Evolutionary conservation across 2,329 filamentous ascomycete genomes (phyloP), one percentile per base, ranked within the genome.

Genomic region (Epichloe coenophiala): DNA sequence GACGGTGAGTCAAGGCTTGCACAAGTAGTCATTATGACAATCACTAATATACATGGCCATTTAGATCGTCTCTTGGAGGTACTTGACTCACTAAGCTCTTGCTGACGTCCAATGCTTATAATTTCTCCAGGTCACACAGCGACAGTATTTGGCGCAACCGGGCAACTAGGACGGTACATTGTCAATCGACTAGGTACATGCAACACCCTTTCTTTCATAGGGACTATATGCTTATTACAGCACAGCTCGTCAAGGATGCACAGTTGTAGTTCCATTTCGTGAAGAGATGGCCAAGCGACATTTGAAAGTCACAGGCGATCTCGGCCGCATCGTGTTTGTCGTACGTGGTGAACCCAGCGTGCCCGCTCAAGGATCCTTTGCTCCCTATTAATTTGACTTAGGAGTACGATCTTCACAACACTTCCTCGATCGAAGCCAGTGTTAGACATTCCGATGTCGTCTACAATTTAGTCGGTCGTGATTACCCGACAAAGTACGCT

Each of bases 201-300:
- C 33, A 46, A 40, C 5, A 50, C 12, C 8, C 27, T 31, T 35
- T 15, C 9, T 4, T 5, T 15, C 9, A 21, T 5, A 3, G 12
- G 6, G 4, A 36, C 3, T 19, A 44, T 8, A 39, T 12, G 33
- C 47, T 52, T 11, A 52, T 15, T 4, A 48, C 15, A 50, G 17
- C 41, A 37, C 47, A 95, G 91, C 93, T 60, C 84, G 87, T 56
- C 82, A 89, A 72, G 93, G 93, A 83, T 95, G 88, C 70, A 95
- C 86, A 39, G 93, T 98, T 40, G 81, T 98, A 53, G 71, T 97
- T 53, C 93, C 93, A 47, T 98, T 81, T 76, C 84, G 93, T 44
- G 93, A 98, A 74, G 93, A 97, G 71, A 97, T 96, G 90, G 76
- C 85, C 60, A 97, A 97, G 78, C 84, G 93, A 60, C 91, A 97